Evolutionary conservation across 2,329 filamentous ascomycete genomes (phyloP).

Genomic region (Colletotrichum cordylinicola): DNA sequence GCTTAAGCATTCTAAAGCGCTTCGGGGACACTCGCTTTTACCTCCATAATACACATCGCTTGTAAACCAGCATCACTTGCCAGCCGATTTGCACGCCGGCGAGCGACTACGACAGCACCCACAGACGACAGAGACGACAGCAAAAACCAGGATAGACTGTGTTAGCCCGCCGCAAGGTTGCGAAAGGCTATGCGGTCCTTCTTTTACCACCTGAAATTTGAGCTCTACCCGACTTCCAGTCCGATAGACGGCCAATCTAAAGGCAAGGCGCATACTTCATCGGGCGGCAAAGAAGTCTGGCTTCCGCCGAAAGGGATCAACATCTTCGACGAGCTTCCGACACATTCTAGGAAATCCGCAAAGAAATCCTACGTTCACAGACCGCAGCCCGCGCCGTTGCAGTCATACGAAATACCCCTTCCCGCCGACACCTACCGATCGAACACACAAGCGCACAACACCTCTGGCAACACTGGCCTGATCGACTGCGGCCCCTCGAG

Average conservation of each 20-base stretch:
- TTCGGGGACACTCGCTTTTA: not conserved
- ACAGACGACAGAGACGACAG: not conserved
- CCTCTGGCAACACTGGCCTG: conserved; percentile 32
- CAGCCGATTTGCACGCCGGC: not conserved
- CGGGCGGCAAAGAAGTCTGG: conserved; percentile 46
- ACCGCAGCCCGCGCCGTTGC: conserved; percentile 17
- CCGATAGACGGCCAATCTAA: conserved; percentile 29
- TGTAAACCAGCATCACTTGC: not conserved
- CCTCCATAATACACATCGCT: conserved; percentile 24
- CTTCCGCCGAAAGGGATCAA: conserved; percentile 51
- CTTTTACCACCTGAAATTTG: conserved; percentile 71
- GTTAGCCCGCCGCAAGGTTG: not conserved
- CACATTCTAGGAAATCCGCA: conserved; percentile 43
- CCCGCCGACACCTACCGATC: conserved; percentile 6
- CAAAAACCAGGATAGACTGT: too few species aligned
- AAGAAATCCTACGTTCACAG: not conserved
- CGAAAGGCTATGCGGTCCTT: conserved; percentile 61
- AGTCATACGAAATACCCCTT: conserved; percentile 17
- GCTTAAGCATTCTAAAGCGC: not conserved
- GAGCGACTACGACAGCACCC: not conserved
- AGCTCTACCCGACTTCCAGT: conserved; percentile 60
- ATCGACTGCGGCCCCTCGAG: conserved; percentile 57
- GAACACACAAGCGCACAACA: not conserved
- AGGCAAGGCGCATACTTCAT: conserved; percentile 1
- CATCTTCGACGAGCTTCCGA: conserved; percentile 63